Evolutionary conservation across 208 protist species (phyloP), one percentile per base, ranked within the genome.

Genomic region (Kentomonas sorsogonicus): DNA sequence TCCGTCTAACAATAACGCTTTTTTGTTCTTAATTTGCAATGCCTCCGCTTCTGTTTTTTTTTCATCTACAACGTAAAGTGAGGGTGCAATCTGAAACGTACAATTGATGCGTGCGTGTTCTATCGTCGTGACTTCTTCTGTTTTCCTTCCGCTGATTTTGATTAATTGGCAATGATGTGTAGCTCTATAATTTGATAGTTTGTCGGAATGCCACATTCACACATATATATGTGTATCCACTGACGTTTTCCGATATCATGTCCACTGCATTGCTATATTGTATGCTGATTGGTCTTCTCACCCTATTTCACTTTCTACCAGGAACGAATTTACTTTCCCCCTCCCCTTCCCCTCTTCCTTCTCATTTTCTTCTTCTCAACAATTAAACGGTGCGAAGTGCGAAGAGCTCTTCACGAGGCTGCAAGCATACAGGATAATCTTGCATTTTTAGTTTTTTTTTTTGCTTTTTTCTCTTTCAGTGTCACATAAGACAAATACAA

Each of bases 261-360:
- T n/a, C n/a, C n/a, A n/a, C n/a, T n/a, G n/a, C n/a, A n/a, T n/a
- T n/a, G n/a, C n/a, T n/a, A n/a, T n/a, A n/a, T n/a, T n/a, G n/a
- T n/a, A n/a, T n/a, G n/a, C n/a, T n/a, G n/a, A n/a, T n/a, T n/a
- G n/a, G n/a, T n/a, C n/a, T n/a, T n/a, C n/a, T n/a, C n/a, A n/a
- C n/a, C n/a, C n/a, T n/a, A n/a, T 33, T 51, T 22, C 13, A 60
- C 22, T 59, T 38, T 69, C 53, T 1, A 50, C n/a, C 1, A 33
- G 23, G 22, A 4, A 33, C 3, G 15, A 45, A 48, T 41, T 64
- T 47, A 23, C 23, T 64, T 29, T n/a, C 23, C 31, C 22, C 1
- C 9, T 4, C 2, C 43, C 11, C 2, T 47, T 1, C 15, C 43
- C 23, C 29, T 59, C 2, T 48, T 48, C 11, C 15, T 33, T 23